Conservation (phyloP, 2,329 filamentous ascomycete species). For the Verticillium nonalfalfae region DNA sequence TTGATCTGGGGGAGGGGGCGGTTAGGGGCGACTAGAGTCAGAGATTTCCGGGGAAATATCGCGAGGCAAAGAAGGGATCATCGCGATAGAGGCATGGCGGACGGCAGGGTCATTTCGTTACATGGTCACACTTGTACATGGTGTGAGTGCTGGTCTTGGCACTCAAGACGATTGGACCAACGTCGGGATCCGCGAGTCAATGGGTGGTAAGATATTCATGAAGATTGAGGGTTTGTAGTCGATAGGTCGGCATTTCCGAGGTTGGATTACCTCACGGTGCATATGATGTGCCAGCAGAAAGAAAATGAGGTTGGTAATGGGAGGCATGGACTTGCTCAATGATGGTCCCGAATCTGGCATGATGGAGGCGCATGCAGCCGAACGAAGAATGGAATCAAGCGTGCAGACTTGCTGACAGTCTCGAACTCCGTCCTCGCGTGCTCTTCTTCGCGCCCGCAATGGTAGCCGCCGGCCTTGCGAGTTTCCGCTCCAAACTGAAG, state of each 20-base stretch:
- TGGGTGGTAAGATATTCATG: background rate
- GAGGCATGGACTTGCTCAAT: background rate
- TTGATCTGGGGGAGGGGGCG: background rate
- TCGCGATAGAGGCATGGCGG: background rate
- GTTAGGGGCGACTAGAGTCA: background rate
- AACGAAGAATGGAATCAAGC: background rate
- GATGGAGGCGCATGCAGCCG: background rate
- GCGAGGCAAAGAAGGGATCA: background rate
- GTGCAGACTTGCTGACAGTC: background rate
- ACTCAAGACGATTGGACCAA: background rate
- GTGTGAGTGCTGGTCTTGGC: background rate
- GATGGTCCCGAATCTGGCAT: background rate
- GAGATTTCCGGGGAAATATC: background rate
- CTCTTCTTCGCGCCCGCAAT: background rate
- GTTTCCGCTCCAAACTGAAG: background rate
- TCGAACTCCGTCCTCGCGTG: background rate
- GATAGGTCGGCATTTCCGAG: background rate
- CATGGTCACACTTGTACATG: background rate
- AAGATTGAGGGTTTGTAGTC: background rate
- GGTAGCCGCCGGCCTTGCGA: background rate
- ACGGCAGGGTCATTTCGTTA: background rate
- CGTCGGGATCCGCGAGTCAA: background rate
- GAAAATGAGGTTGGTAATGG: background rate
- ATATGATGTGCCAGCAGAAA: background rate
- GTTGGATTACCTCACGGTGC: background rate